These are phyloP conservation scores for Psilocybe sp. DNA, from an alignment of 768 basidiomycete genomes.

Conservation along the genomic window DNA sequence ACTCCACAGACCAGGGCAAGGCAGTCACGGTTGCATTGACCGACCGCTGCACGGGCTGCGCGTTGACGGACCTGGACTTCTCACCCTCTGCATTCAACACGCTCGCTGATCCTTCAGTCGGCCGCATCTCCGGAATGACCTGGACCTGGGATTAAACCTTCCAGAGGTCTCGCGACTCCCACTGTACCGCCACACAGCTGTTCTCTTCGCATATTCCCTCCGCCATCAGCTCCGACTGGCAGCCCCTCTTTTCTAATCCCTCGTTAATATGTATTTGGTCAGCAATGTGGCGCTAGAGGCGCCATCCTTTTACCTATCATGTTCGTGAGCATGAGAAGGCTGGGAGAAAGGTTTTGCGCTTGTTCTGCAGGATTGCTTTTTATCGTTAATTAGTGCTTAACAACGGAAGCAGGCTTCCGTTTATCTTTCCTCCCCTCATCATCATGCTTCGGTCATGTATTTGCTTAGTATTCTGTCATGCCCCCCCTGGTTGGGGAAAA, in stretches of 20 bases:
- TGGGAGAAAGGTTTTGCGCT: constrained; percentile 3
- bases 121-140: constrained; percentile 46
- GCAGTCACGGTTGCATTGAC: constrained; percentile 44
- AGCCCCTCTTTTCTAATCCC: constrained; percentile 6
- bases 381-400: too few species aligned
- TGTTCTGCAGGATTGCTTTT: too few species aligned
- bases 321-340: constrained; percentile 16
- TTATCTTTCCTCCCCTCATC: too few species aligned
- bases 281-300: constrained; percentile 25
- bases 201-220: constrained; percentile 6
- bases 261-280: constrained; percentile 11
- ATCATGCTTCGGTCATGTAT: too few species aligned
- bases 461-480: too few species aligned
- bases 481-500: too few species aligned
- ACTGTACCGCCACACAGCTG: neutral
- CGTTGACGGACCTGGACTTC: constrained; percentile 54
- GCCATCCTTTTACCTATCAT: constrained; percentile 18
- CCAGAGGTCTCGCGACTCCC: constrained; percentile 16
- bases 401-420: too few species aligned
- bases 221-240: constrained; percentile 8
- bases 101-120: constrained; percentile 41
- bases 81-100: constrained; percentile 53
- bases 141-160: constrained; percentile 43
- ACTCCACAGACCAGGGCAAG: constrained; percentile 47
- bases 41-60: constrained; percentile 66